phyloP scores from a whole-genome alignment of 345 rosid genomes.

The Luvunga scandens region DNA sequence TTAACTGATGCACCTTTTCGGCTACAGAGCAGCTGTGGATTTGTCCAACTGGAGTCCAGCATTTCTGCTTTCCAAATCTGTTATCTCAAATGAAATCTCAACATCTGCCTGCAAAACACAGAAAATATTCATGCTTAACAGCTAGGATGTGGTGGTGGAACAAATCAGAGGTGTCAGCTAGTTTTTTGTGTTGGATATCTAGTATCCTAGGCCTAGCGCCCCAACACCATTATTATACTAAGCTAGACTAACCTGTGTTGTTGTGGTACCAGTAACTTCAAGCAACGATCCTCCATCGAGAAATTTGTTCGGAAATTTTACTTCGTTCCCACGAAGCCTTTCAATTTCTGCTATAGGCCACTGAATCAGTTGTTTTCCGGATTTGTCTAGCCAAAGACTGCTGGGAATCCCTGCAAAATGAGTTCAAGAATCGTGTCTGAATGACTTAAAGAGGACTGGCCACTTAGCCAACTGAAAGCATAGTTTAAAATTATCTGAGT shows the following conservation, averaged over 20 bases:
- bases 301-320: constrained; percentile 27
- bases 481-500: background rate
- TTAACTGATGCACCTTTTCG: constrained; percentile 39
- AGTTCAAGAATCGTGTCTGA: background rate
- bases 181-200: too few species aligned
- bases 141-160: too few species aligned
- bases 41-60: constrained; percentile 42
- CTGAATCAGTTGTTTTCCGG: constrained; percentile 56
- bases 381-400: constrained; percentile 44
- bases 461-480: background rate
- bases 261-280: constrained; percentile 53
- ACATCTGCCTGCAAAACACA: constrained; percentile 54
- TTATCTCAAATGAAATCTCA: constrained; percentile 48
- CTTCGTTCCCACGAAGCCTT: constrained; percentile 38
- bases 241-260: constrained; percentile 42
- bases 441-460: background rate
- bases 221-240: background rate
- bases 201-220: too few species aligned
- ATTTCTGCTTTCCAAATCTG: constrained; percentile 48
- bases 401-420: constrained; percentile 60
- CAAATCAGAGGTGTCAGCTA: too few species aligned
- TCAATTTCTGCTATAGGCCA: constrained; percentile 74
- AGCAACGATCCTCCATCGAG: constrained; percentile 39
- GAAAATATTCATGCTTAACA: background rate
- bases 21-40: constrained; percentile 53